Evolutionary conservation across 1,139 yeast species (phyloP), one percentile per base, ranked within the genome.

Genomic region (Geotrichum cucujoidarum): DNA sequence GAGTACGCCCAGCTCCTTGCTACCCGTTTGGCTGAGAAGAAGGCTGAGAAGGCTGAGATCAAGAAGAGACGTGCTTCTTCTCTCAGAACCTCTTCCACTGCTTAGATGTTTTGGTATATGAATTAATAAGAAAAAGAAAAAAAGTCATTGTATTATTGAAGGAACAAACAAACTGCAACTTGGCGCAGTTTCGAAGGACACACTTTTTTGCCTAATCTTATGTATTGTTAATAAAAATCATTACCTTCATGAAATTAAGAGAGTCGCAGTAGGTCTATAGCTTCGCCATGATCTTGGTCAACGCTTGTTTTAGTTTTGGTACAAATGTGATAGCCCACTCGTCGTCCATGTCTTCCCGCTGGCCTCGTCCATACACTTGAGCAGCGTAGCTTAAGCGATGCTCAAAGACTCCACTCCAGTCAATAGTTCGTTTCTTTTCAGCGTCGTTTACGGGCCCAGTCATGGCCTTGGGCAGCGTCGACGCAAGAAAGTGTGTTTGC

Each of bases 21-120:
- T 72, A 79, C 89, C 81, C 94, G 97, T 78, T 86, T 90, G 74
- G 85, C 87, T 76, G 97, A 90, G 78, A 66, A 92, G 81, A 90
- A 90, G 82, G 94, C 95, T 74, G 95, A 87, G 78, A 87, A 80
- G 80, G 96, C 95, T 77, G 96, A 88, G 80, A 81, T 85, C 76
- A 87, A 83, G 80, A 89, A 89, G 95, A 88, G 95, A 87, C 90
- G 98, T 85, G 97, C 97, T 74, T 92, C 97, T 70, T 90, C 97
- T 68, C 83, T 90, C 75, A 85, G 84, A 80, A 57, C 61, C 46
- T 49, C 57, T 51, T 56, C 60, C 41, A 78, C 46, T 51, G 53
- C 56, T 49, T 50, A 55, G 55, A 49, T 31, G 39, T 21, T 27
- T 36, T 30, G 33, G 35, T 35, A 21, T 35, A 35, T 30, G 31